A percentile compares a stretch with the other conserved stretches of the same genome.
Evolutionary conservation across 2,329 filamentous ascomycete species (phyloP).

Genomic region (Emericellopsis atlantica): DNA sequence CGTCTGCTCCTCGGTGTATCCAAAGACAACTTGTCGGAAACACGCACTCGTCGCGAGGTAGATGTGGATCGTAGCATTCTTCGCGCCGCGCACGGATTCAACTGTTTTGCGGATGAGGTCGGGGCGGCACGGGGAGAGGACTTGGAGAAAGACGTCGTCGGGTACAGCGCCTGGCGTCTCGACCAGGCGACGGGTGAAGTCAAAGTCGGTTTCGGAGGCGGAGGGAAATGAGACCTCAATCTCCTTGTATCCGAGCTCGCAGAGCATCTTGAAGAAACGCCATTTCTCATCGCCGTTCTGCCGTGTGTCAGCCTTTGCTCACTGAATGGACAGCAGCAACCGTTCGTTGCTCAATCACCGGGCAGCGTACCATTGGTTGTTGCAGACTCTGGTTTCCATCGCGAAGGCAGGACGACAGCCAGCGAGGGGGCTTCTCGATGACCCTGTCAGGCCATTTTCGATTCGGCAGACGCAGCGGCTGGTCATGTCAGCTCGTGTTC

Average conservation of each 20-base stretch:
- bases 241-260: slow-evolving; percentile 89
- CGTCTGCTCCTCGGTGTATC: slow-evolving; percentile 70
- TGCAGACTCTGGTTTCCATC: slow-evolving; percentile 92
- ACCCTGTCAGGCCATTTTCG: slow-evolving; percentile 76
- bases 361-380: slow-evolving; percentile 68
- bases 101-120: slow-evolving; percentile 86
- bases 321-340: background rate
- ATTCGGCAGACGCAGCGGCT: slow-evolving; percentile 43
- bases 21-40: slow-evolving; percentile 85
- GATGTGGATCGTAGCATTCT: slow-evolving; percentile 89
- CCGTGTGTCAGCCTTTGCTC: background rate
- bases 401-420: slow-evolving; percentile 57
- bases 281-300: slow-evolving; percentile 92
- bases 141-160: slow-evolving; percentile 84
- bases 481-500: no score
- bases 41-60: slow-evolving; percentile 95
- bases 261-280: slow-evolving; percentile 88
- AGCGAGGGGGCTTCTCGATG: slow-evolving; percentile 75
- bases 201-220: slow-evolving; percentile 88
- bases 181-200: slow-evolving; percentile 80
- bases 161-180: slow-evolving; percentile 74
- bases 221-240: slow-evolving; percentile 95
- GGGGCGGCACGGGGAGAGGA: slow-evolving; percentile 81
- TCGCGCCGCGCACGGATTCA: slow-evolving; percentile 75
- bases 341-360: background rate